These are phyloP conservation scores for Ogataea trehaloabstinens DNA, from an alignment of 805 yeast genomes.

Conservation along the genomic window DNA sequence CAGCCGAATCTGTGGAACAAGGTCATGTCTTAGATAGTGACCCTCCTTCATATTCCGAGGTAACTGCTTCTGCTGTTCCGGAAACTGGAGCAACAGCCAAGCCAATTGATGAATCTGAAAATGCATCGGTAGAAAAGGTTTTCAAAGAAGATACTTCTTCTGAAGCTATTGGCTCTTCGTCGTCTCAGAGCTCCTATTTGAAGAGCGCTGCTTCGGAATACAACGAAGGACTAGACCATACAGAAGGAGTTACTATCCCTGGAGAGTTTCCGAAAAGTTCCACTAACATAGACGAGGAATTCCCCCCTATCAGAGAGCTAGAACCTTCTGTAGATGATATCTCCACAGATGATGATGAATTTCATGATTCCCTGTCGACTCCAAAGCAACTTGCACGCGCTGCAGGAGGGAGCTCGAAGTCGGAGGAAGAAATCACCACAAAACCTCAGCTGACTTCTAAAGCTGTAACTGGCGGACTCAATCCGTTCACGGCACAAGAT, in stretches of 20 bases:
- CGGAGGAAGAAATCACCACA: not conserved
- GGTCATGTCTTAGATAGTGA: too few species aligned
- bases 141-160: not conserved
- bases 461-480: constrained; percentile 5
- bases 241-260: not conserved
- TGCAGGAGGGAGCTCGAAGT: too few species aligned
- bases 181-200: not conserved
- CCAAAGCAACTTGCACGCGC: constrained; percentile 7
- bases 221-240: not conserved
- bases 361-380: constrained; percentile 33
- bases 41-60: too few species aligned
- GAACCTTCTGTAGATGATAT: constrained; percentile 53
- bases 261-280: too few species aligned
- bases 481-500: constrained; percentile 21
- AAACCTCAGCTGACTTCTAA: constrained; percentile 5
- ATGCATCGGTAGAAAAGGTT: not conserved
- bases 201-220: not conserved
- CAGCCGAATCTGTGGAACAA: not conserved
- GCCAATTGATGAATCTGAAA: not conserved
- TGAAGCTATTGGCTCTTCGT: not conserved
- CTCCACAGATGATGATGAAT: constrained; percentile 38
- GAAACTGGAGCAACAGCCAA: not conserved
- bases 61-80: not conserved
- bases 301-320: constrained; percentile 61
- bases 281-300: constrained; percentile 41